These are phyloP conservation scores for Schizothecium vesticola DNA, from an alignment of 495 filamentous ascomycete species.

Conservation along the genomic window DNA sequence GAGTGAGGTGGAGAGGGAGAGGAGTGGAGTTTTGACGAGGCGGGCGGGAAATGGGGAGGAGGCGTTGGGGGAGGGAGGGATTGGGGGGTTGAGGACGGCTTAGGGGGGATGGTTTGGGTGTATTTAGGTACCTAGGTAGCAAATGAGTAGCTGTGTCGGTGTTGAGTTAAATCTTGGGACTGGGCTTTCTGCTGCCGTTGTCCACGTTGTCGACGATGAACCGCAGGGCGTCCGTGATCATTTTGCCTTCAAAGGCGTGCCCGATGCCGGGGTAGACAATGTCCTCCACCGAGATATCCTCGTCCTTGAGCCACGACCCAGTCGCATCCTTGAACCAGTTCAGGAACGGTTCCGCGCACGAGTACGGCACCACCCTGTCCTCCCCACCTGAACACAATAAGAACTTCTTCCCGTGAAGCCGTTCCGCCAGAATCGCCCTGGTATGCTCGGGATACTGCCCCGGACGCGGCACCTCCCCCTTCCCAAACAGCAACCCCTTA, in stretches of 20 bases:
- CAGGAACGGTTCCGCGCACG: constrained; percentile 62
- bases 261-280: constrained; percentile 65
- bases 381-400: constrained; percentile 67
- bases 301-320: constrained; percentile 52
- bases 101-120: constrained; percentile 4
- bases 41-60: constrained; percentile 25
- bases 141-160: not conserved
- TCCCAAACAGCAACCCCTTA: constrained; percentile 58
- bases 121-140: constrained; percentile 26
- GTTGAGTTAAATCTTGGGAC: constrained; percentile 19
- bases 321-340: constrained; percentile 61
- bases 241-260: constrained; percentile 66
- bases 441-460: not conserved
- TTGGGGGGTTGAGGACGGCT: not conserved
- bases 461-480: constrained; percentile 30
- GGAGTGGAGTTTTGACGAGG: constrained; percentile 30
- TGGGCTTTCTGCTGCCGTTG: constrained; percentile 6
- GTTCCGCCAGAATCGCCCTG: constrained; percentile 40
- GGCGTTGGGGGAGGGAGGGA: constrained; percentile 27
- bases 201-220: constrained; percentile 56
- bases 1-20: constrained; percentile 28
- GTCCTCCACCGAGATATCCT: constrained; percentile 60
- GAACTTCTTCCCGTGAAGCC: constrained; percentile 67
- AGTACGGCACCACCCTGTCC: constrained; percentile 84
- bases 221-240: constrained; percentile 64